A percentile compares a stretch with the other conserved stretches of the same genome.
Evolutionary conservation across 192 early-diverging fungal genomes (phyloP).

Genomic region (Coemansia sp.): DNA sequence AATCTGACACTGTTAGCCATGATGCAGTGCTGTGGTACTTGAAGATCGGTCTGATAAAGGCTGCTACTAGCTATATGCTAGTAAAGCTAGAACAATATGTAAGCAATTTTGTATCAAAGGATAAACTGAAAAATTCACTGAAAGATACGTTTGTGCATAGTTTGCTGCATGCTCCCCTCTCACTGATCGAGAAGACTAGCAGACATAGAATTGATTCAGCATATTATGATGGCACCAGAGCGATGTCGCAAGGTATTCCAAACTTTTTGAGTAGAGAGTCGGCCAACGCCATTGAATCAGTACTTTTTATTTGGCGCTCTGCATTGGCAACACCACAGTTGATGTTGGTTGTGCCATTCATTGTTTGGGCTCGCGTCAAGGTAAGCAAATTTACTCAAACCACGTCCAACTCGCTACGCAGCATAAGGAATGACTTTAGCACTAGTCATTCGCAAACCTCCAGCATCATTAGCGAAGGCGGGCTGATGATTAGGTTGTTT

Average conservation of each 20-base stretch:
- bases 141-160: neutral
- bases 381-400: neutral
- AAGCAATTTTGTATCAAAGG: neutral
- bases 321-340: conserved; percentile 15
- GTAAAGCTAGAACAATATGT: neutral
- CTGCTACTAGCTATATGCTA: neutral
- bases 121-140: neutral
- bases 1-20: neutral
- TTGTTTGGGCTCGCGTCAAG: conserved; percentile 6
- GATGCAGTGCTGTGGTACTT: conserved; percentile 6
- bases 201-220: conserved; percentile 1
- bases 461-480: conserved; percentile 59
- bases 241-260: neutral
- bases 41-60: neutral
- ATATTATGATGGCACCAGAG: neutral
- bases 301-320: neutral
- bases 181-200: conserved; percentile 6
- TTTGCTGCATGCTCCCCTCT: conserved; percentile 2
- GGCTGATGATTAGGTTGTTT: conserved; percentile 70
- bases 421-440: neutral
- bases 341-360: conserved; percentile 15
- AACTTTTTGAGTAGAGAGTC: neutral
- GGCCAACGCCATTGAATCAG: neutral
- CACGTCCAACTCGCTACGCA: neutral
- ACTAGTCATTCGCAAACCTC: conserved; percentile 6